These are phyloP conservation scores for Phaeotremella skinneri DNA, from an alignment of 768 basidiomycete species.

Conservation along the genomic window DNA sequence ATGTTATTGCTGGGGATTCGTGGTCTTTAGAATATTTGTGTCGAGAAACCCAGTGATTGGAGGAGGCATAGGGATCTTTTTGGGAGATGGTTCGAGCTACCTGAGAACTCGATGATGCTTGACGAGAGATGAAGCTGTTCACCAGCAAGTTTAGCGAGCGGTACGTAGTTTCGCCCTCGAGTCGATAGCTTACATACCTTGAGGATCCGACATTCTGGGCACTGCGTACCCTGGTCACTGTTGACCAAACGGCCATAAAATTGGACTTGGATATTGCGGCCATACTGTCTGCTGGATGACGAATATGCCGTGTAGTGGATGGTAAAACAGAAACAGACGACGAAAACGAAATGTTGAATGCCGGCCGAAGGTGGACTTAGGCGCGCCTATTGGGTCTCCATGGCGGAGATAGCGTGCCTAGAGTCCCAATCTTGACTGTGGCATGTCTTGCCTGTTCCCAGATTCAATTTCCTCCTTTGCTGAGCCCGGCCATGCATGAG, in stretches of 20 bases:
- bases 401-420: no score
- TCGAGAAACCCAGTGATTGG: not conserved
- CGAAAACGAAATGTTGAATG: conserved; percentile 1
- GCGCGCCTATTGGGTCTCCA: no score
- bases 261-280: not conserved
- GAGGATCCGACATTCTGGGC: not conserved
- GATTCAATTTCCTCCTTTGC: no score
- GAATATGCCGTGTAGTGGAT: not conserved
- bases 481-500: no score
- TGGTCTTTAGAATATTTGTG: not conserved
- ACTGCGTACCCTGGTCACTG: not conserved
- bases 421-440: no score
- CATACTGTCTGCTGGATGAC: not conserved
- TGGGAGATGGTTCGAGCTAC: not conserved
- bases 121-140: not conserved
- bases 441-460: no score
- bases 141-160: not conserved
- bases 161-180: not conserved
- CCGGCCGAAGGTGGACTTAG: no score
- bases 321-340: not conserved
- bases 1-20: not conserved
- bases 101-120: not conserved
- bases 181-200: not conserved
- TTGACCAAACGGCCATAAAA: not conserved
- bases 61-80: not conserved